These are phyloP conservation scores for Phytophthora cryptogea DNA, from an alignment of 352 stramenopile genomes.

Conservation along the genomic window DNA sequence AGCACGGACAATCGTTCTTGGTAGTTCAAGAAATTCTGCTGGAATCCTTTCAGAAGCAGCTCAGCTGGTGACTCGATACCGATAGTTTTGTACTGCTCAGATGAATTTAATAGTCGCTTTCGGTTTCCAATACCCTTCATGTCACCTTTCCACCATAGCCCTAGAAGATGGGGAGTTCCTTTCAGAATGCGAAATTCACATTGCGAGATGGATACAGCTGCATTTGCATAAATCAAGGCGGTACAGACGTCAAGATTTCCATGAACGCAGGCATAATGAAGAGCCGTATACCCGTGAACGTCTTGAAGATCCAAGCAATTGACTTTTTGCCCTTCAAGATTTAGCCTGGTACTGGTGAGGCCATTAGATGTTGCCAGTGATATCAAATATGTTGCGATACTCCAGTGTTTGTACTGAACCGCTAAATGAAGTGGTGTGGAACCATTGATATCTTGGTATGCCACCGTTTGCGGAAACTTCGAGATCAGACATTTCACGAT, in stretches of 20 bases:
- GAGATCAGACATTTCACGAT: constrained; percentile 55
- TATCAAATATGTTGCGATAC: constrained; percentile 39
- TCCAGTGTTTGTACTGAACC: constrained; percentile 42
- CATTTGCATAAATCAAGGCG: constrained; percentile 39
- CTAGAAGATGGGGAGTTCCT: constrained; percentile 28
- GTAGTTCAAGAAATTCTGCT: constrained; percentile 18
- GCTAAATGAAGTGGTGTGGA: constrained; percentile 59
- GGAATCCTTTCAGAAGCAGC: constrained; percentile 27
- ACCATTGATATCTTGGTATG: constrained; percentile 41
- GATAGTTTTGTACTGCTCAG: constrained; percentile 8
- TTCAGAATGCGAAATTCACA: constrained; percentile 31
- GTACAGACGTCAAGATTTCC: constrained; percentile 33
- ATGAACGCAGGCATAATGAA: constrained; percentile 60
- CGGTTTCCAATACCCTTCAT: constrained; percentile 8
- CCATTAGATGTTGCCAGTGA: constrained; percentile 18
- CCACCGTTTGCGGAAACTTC: constrained; percentile 46
- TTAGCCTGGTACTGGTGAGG: neutral
- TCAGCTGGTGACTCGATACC: constrained; percentile 27
- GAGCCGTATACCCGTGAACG: constrained; percentile 51
- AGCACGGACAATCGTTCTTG: constrained; percentile 25
- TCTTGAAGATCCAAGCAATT: constrained; percentile 47
- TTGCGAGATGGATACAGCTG: constrained; percentile 34
- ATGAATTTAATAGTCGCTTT: constrained; percentile 3
- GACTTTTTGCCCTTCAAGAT: neutral
- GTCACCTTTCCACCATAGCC: constrained; percentile 40